phyloP scores from a whole-genome alignment of 1,284 basidiomycete genomes.

The Tetrapyrgos nigripes region DNA sequence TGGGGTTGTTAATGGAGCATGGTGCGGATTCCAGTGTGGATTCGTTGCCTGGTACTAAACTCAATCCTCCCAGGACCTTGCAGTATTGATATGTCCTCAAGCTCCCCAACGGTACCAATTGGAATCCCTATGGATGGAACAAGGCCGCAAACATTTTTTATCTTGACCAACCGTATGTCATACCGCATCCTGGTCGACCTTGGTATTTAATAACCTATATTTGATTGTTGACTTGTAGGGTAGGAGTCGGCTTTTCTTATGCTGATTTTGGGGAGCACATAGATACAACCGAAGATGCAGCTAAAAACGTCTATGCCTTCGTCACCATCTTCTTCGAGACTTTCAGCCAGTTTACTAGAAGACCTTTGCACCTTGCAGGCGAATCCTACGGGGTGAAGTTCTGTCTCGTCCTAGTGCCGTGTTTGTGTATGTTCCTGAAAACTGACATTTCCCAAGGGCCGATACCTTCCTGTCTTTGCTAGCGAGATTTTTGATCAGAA shows the following conservation, averaged over 20 bases:
- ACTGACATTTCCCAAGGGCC: conserved; percentile 51
- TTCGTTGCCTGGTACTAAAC: background rate
- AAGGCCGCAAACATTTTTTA: conserved; percentile 74
- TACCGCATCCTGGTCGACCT: background rate
- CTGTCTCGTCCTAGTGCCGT: background rate
- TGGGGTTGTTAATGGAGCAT: conserved; percentile 73
- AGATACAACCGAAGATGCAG: conserved; percentile 74
- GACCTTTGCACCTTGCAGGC: conserved; percentile 72
- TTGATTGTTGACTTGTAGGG: conserved; percentile 31
- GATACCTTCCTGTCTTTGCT: conserved; percentile 84
- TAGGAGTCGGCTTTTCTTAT: conserved; percentile 55
- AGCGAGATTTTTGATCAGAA: conserved; percentile 83
- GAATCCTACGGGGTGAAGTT: conserved; percentile 68
- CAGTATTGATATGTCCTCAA: conserved; percentile 56
- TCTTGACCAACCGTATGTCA: conserved; percentile 70
- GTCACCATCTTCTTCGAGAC: conserved; percentile 79
- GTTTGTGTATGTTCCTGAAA: background rate
- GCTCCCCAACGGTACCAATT: conserved; percentile 57
- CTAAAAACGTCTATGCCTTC: conserved; percentile 75
- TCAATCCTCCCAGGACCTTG: conserved; percentile 53
- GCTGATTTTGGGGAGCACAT: conserved; percentile 58
- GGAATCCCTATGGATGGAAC: conserved; percentile 76
- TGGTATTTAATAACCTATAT: background rate
- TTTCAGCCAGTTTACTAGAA: conserved; percentile 69
- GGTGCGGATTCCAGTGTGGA: conserved; percentile 46